A percentile compares a stretch with the other conserved stretches of the same genome.
phyloP scores from a whole-genome alignment of 129 eudicot species.

The Pittosporum tobira region DNA sequence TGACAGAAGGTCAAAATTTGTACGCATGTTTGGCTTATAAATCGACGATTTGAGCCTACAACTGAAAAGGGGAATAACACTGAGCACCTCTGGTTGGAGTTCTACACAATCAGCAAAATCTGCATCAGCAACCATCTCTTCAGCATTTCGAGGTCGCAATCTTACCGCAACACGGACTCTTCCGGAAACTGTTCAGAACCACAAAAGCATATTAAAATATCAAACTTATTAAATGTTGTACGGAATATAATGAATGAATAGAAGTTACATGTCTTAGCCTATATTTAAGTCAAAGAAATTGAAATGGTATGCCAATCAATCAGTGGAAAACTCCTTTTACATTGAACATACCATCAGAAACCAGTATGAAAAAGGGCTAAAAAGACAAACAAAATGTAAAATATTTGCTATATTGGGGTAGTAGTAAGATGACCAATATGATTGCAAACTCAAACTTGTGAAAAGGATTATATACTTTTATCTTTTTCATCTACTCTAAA shows the following conservation, averaged over 20 bases:
- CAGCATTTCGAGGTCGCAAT: conserved; percentile 92
- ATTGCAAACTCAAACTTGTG: too few species aligned
- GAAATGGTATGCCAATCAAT: background rate
- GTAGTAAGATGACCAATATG: background rate
- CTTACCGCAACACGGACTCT: conserved; percentile 99
- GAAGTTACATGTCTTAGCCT: background rate
- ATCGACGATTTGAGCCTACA: background rate
- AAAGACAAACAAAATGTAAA: background rate
- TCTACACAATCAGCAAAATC: conserved; percentile 99
- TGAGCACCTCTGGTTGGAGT: conserved; percentile 85
- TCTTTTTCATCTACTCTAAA: too few species aligned
- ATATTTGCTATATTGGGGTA: background rate
- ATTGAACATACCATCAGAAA: background rate
- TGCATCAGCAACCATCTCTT: conserved; percentile 91
- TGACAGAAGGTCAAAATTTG: background rate
- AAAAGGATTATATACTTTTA: too few species aligned
- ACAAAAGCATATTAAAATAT: conserved; percentile 9
- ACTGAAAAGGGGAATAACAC: conserved; percentile 12
- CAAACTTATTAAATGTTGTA: background rate
- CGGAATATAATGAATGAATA: too few species aligned
- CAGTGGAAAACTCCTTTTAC: background rate
- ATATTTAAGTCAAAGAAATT: background rate
- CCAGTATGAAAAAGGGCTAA: background rate
- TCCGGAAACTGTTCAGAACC: conserved; percentile 48
- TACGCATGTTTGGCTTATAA: background rate